Conservation (phyloP, 805 yeast species). For the Hanseniaspora taiwanica region DNA sequence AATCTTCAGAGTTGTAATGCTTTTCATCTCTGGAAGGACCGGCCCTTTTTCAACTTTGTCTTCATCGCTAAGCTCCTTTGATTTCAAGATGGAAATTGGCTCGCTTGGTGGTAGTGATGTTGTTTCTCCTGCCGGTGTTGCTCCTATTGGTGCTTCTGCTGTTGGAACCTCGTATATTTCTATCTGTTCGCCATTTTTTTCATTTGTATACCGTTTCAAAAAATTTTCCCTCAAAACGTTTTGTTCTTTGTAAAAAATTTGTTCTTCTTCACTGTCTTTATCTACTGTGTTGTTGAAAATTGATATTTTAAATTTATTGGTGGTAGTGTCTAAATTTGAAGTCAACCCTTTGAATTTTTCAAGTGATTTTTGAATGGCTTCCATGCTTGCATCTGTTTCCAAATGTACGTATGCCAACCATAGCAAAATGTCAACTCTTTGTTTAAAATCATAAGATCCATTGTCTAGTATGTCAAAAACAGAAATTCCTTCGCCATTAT, state of each 20-base stretch:
- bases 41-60: too few relatives aligned
- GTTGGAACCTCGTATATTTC: conserved; percentile 1
- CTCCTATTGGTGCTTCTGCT: too few relatives aligned
- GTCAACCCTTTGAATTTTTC: conserved; percentile 10
- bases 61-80: too few relatives aligned
- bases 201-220: conserved; percentile 6
- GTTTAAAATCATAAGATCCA: conserved; percentile 42
- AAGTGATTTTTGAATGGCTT: conserved; percentile 26
- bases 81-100: too few relatives aligned
- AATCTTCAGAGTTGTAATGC: too few relatives aligned
- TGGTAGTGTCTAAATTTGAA: neutral
- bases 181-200: neutral
- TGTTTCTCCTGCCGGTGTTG: too few relatives aligned
- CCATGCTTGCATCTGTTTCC: conserved; percentile 53
- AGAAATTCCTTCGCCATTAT: conserved; percentile 26
- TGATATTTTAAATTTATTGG: conserved; percentile 9
- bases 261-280: conserved; percentile 18
- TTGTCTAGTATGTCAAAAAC: conserved; percentile 67
- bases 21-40: too few relatives aligned
- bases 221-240: conserved; percentile 16
- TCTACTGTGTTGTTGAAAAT: conserved; percentile 12
- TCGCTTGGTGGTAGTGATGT: too few relatives aligned
- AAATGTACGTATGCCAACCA: conserved; percentile 76
- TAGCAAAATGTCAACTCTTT: conserved; percentile 58
- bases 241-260: conserved; percentile 18